Evolutionary conservation across 2,329 filamentous ascomycete species (phyloP).

Genomic region (Didymella exigua): DNA sequence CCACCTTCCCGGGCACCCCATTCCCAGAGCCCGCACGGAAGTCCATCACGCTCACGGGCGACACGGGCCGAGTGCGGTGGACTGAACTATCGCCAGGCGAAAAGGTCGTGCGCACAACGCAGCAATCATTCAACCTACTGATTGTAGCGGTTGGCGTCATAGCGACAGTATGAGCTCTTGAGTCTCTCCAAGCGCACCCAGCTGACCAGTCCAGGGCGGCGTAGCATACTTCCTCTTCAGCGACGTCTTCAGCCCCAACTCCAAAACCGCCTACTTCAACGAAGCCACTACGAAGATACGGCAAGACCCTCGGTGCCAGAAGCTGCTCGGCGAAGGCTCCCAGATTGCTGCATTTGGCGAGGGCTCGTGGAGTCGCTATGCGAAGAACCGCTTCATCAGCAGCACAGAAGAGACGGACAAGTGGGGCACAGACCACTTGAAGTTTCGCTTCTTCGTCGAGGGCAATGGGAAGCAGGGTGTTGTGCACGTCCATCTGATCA

Average conservation of each 20-base stretch:
- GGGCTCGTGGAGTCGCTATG: conserved; percentile 81
- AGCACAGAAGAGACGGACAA: conserved; percentile 72
- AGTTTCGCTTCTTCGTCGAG: conserved; percentile 85
- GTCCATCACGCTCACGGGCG: conserved; percentile 81
- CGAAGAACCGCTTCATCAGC: conserved; percentile 64
- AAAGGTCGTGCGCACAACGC: conserved; percentile 82
- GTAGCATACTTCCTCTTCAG: conserved; percentile 59
- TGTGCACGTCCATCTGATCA: conserved; percentile 79
- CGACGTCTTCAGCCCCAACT: conserved; percentile 62
- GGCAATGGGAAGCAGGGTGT: conserved; percentile 74
- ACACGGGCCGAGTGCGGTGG: conserved; percentile 85
- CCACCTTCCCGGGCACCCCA: conserved; percentile 31
- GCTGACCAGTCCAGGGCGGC: conserved; percentile 61
- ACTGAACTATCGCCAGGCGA: conserved; percentile 73
- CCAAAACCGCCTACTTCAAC: conserved; percentile 87
- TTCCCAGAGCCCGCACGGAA: conserved; percentile 61
- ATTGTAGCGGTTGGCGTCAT: conserved; percentile 75
- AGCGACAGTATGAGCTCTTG: conserved; percentile 66
- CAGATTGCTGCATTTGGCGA: conserved; percentile 84
- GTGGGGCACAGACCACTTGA: conserved; percentile 77
- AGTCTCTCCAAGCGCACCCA: no score
- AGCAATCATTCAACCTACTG: conserved; percentile 88
- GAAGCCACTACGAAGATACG: conserved; percentile 81
- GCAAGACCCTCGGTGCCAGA: conserved; percentile 70
- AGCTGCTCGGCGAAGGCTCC: conserved; percentile 73